Evolutionary conservation across 306 rosid species (phyloP).

Genomic region (Hippophae gyantsensis): DNA sequence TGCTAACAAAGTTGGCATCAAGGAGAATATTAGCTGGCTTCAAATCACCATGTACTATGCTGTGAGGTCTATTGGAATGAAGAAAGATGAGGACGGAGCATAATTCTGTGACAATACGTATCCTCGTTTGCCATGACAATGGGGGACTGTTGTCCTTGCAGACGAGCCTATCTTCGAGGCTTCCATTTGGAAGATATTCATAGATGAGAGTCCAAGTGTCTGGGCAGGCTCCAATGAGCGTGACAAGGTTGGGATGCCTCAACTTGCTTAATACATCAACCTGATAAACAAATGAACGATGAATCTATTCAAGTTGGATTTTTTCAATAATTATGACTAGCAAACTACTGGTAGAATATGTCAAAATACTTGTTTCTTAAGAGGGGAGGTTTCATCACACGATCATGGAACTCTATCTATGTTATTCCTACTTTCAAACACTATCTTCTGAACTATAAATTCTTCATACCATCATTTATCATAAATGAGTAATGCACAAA

Average conservation of each 20-base stretch:
- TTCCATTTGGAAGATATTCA: constrained; percentile 82
- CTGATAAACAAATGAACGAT: constrained; percentile 20
- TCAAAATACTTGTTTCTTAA: too few species aligned
- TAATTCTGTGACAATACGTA: constrained; percentile 57
- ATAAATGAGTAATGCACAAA: too few species aligned
- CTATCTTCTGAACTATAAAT: too few species aligned
- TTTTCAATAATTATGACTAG: not conserved
- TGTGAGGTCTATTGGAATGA: constrained; percentile 66
- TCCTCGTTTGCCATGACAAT: constrained; percentile 76
- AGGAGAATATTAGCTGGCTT: constrained; percentile 77
- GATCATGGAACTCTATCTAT: too few species aligned
- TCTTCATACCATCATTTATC: too few species aligned
- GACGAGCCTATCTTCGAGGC: constrained; percentile 75
- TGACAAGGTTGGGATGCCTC: constrained; percentile 79
- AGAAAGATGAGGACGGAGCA: constrained; percentile 85
- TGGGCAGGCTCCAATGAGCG: constrained; percentile 71
- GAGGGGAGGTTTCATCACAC: too few species aligned
- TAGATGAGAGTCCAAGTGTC: constrained; percentile 58
- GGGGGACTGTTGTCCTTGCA: constrained; percentile 60
- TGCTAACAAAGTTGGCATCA: constrained; percentile 54
- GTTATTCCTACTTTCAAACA: too few species aligned
- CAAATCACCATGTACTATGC: constrained; percentile 76
- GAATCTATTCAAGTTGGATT: constrained; percentile 3
- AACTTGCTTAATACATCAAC: constrained; percentile 63
- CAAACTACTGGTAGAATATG: not conserved